Conservation (phyloP, 306 rosid genomes). For the Boehmeria nivea region DNA sequence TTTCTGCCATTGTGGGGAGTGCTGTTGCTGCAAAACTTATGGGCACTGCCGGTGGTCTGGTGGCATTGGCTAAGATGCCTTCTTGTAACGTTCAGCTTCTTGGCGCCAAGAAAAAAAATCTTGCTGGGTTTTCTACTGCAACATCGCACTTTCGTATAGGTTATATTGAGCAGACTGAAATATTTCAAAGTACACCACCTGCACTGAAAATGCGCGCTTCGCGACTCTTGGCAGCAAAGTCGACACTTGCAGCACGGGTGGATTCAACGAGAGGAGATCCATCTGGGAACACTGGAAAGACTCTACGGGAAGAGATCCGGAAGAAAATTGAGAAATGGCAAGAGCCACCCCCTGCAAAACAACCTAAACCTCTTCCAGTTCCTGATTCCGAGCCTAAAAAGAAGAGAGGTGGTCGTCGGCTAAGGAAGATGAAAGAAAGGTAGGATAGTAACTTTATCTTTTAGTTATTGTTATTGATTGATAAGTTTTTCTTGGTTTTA, state of each 20-base stretch:
- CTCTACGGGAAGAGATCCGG: constrained; percentile 56
- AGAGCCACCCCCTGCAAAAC: constrained; percentile 98
- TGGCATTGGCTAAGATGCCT: constrained; percentile 86
- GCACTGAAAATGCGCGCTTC: constrained; percentile 83
- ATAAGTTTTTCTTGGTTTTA: background rate
- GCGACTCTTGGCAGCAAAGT: constrained; percentile 71
- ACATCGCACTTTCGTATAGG: constrained; percentile 92
- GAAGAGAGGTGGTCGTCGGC: constrained; percentile 93
- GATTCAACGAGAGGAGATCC: constrained; percentile 93
- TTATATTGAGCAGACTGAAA: constrained; percentile 84
- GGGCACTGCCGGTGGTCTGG: constrained; percentile 92
- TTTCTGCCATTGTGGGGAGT: constrained; percentile 88
- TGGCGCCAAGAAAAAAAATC: constrained; percentile 90
- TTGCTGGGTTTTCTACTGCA: constrained; percentile 94
- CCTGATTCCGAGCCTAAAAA: constrained; percentile 98
- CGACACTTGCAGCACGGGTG: constrained; percentile 91
- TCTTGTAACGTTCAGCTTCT: constrained; percentile 99
- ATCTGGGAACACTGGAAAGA: constrained; percentile 69
- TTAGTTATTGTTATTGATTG: background rate
- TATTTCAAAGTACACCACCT: constrained; percentile 87
- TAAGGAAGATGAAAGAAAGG: constrained; percentile 93
- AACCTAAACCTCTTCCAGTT: constrained; percentile 92
- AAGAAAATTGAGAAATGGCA: constrained; percentile 99
- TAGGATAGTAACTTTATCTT: constrained; percentile 6
- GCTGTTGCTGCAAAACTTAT: constrained; percentile 96